Conservation (phyloP, 805 yeast species). For the Starmerella etchellsii region DNA sequence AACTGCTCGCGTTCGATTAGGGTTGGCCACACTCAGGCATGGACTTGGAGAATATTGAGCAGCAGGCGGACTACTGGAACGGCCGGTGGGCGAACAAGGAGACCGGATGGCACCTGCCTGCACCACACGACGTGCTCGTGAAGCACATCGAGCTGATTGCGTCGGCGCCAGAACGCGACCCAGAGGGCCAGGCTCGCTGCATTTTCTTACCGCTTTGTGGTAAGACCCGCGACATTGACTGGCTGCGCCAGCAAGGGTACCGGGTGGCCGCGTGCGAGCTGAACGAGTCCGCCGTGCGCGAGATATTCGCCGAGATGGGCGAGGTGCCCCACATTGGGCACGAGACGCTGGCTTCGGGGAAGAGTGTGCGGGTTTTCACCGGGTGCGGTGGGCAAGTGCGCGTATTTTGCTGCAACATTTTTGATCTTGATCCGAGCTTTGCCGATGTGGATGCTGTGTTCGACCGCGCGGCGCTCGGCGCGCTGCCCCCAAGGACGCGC, state of each 20-base stretch:
- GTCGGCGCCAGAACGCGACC: background rate
- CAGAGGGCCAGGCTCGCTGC: background rate
- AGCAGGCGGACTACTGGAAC: conserved; percentile 11
- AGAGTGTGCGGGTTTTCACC: conserved; percentile 2
- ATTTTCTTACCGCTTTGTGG: conserved; percentile 17
- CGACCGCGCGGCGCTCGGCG: conserved; percentile 17
- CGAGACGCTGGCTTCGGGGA: background rate
- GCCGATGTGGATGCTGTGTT: conserved; percentile 9
- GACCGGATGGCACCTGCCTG: conserved; percentile 13
- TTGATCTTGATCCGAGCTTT: conserved; percentile 7
- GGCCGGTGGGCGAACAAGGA: conserved; percentile 7
- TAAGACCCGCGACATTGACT: conserved; percentile 10
- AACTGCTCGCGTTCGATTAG: no score
- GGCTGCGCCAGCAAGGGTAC: conserved; percentile 9
- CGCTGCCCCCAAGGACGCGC: conserved; percentile 9
- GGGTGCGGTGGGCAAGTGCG: background rate
- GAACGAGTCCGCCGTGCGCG: conserved; percentile 7
- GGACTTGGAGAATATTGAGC: background rate
- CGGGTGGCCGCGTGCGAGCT: conserved; percentile 12
- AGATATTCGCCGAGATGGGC: conserved; percentile 9
- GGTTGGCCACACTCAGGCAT: no score
- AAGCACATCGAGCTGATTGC: conserved; percentile 6
- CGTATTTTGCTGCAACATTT: conserved; percentile 8
- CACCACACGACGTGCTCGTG: conserved; percentile 10
- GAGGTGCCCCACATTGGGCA: conserved; percentile 1